Conservation (phyloP, 192 early-diverging fungal genomes). For the Podila minutissima region DNA sequence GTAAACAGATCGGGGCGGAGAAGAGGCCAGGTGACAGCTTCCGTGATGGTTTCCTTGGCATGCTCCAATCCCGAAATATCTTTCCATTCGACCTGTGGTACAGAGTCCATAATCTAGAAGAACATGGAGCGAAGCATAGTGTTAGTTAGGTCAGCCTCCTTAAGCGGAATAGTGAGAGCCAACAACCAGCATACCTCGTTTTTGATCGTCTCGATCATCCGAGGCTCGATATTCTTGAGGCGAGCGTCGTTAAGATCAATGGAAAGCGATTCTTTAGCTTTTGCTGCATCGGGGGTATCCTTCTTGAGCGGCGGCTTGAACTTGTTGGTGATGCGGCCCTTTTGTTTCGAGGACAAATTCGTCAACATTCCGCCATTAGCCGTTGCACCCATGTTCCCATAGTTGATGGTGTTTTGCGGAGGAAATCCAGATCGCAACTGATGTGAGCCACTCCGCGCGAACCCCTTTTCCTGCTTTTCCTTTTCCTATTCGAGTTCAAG, state of each 20-base stretch:
- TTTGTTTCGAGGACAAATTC: constrained; percentile 4
- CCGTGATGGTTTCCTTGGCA: constrained; percentile 82
- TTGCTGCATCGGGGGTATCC: constrained; percentile 5
- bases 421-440: too few relatives aligned
- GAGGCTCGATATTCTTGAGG: constrained; percentile 85
- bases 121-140: too few relatives aligned
- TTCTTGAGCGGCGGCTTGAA: constrained; percentile 62
- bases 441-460: too few relatives aligned
- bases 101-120: constrained; percentile 68
- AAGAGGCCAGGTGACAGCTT: constrained; percentile 88
- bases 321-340: constrained; percentile 38
- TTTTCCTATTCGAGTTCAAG: too few relatives aligned
- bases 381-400: background rate
- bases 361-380: background rate
- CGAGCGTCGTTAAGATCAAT: constrained; percentile 70
- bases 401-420: background rate
- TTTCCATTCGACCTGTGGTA: constrained; percentile 75
- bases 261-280: constrained; percentile 1
- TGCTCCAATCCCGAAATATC: constrained; percentile 87
- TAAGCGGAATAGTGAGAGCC: background rate
- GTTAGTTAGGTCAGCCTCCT: background rate
- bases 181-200: constrained; percentile 70
- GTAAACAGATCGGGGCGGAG: constrained; percentile 80
- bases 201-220: constrained; percentile 88
- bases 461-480: too few relatives aligned